Evolutionary conservation across 2,329 filamentous ascomycete genomes (phyloP).

Genomic region (Ophiocordyceps australis): DNA sequence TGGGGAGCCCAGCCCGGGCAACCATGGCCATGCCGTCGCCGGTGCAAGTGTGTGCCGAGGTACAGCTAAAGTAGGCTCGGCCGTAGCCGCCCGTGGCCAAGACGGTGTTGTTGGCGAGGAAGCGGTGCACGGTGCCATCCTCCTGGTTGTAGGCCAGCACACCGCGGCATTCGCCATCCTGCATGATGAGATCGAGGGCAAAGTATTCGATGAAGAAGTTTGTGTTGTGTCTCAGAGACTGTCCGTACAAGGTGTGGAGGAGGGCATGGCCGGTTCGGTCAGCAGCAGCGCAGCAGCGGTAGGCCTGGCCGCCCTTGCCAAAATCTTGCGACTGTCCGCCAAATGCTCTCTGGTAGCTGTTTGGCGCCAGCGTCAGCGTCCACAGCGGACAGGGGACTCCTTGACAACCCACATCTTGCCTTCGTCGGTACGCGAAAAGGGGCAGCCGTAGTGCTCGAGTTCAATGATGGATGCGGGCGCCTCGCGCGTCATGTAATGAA

Average conservation of each 20-base stretch:
- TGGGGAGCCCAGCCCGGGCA: slow-evolving; percentile 87
- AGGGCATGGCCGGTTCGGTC: slow-evolving; percentile 96
- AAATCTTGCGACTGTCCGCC: slow-evolving; percentile 92
- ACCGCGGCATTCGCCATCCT: slow-evolving; percentile 91
- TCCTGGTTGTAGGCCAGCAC: slow-evolving; percentile 97
- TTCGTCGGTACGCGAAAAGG: slow-evolving; percentile 90
- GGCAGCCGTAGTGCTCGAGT: slow-evolving; percentile 93
- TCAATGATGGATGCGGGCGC: slow-evolving; percentile 83
- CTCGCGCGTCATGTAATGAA: slow-evolving; percentile 97
- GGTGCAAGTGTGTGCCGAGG: slow-evolving; percentile 93
- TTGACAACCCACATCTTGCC: slow-evolving; percentile 61
- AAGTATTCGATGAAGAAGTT: slow-evolving; percentile 99
- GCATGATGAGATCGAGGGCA: slow-evolving; percentile 91
- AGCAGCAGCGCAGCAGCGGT: slow-evolving; percentile 89
- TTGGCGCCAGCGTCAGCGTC: slow-evolving; percentile 3
- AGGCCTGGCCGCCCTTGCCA: slow-evolving; percentile 94
- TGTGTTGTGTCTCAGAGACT: slow-evolving; percentile 92
- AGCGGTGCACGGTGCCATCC: slow-evolving; percentile 92
- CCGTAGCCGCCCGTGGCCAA: slow-evolving; percentile 95
- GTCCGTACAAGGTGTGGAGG: slow-evolving; percentile 94
- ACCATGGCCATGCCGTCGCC: slow-evolving; percentile 99
- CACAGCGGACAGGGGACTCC: too few relatives aligned
- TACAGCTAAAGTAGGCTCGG: slow-evolving; percentile 95
- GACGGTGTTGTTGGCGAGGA: slow-evolving; percentile 93
- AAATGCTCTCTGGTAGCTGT: slow-evolving; percentile 88